These are phyloP conservation scores for Cladosporium sphaerospermum DNA, from an alignment of 2,329 filamentous ascomycete genomes.

Conservation along the genomic window DNA sequence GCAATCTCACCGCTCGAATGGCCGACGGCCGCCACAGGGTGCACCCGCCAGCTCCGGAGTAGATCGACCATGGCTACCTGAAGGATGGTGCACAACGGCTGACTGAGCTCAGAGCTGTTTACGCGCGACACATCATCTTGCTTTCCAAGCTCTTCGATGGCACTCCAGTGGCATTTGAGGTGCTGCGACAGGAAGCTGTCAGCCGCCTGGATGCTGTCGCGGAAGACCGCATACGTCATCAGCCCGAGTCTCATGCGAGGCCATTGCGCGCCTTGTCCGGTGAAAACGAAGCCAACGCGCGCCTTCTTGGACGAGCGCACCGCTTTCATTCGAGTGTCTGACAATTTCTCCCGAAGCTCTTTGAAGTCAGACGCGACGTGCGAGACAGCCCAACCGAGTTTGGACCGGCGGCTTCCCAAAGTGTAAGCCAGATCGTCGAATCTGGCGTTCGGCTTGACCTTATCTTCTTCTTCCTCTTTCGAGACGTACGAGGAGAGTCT, in stretches of 20 bases:
- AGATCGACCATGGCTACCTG: slow-evolving; percentile 46
- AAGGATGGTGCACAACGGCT: slow-evolving; percentile 49
- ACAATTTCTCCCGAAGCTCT: too few species aligned
- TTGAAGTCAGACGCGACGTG: too few species aligned
- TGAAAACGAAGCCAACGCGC: slow-evolving; percentile 17
- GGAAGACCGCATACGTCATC: slow-evolving; percentile 12
- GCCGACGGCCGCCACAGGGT: slow-evolving; percentile 20
- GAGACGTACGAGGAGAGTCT: too few species aligned
- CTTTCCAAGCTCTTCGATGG: background rate
- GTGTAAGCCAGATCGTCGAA: too few species aligned
- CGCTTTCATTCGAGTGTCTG: too few species aligned
- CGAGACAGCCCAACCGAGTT: too few species aligned
- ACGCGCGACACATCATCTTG: slow-evolving; percentile 9
- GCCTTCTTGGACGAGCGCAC: background rate
- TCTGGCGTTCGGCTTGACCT: too few species aligned
- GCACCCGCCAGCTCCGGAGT: slow-evolving; percentile 21
- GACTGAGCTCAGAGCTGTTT: slow-evolving; percentile 33
- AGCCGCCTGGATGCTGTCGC: background rate
- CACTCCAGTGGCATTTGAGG: background rate
- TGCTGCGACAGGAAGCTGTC: background rate
- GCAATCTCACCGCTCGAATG: slow-evolving; percentile 28
- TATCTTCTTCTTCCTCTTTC: too few species aligned
- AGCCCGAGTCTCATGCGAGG: slow-evolving; percentile 15
- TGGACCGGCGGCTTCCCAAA: too few species aligned
- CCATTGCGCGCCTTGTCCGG: slow-evolving; percentile 30